Conservation (phyloP, 352 stramenopile genomes). For the Phytopythium litorale region DNA sequence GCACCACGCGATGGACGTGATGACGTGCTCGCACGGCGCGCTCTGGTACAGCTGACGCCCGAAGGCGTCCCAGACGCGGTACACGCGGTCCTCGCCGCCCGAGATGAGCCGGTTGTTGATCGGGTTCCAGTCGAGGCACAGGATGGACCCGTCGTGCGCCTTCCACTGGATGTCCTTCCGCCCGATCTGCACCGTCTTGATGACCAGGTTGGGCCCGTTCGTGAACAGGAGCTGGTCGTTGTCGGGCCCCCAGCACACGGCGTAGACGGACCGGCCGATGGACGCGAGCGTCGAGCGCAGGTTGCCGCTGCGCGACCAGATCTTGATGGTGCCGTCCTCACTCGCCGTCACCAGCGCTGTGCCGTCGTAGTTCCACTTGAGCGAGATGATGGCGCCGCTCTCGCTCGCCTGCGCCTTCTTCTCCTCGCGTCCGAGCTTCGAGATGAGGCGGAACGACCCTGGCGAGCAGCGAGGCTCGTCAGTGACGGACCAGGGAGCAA, state of each 20-base stretch:
- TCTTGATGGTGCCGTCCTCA: constrained; percentile 93
- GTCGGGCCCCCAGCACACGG: constrained; percentile 89
- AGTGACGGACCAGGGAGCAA: no score
- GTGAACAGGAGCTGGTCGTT: constrained; percentile 90
- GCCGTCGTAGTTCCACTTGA: constrained; percentile 93
- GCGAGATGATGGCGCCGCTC: constrained; percentile 80
- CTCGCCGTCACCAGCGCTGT: constrained; percentile 87
- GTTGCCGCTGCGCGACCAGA: constrained; percentile 87
- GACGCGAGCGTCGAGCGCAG: constrained; percentile 85
- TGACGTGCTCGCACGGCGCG: constrained; percentile 74
- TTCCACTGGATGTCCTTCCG: constrained; percentile 89
- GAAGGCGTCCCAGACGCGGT: constrained; percentile 92
- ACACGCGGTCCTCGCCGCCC: constrained; percentile 91
- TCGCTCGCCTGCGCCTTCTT: constrained; percentile 87
- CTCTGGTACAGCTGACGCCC: constrained; percentile 90
- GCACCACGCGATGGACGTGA: constrained; percentile 91
- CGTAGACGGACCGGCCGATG: constrained; percentile 80
- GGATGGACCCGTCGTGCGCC: constrained; percentile 87
- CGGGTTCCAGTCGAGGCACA: constrained; percentile 92
- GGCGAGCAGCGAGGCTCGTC: not conserved
- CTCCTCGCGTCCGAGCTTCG: constrained; percentile 88
- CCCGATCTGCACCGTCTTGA: constrained; percentile 90
- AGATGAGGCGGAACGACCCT: constrained; percentile 87
- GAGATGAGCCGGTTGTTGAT: constrained; percentile 91
- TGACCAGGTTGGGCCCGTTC: constrained; percentile 84